A percentile compares a stretch with the other conserved stretches of the same genome.
Conservation (phyloP, 164 flowering plant genomes). For the Macadamia integrifolia region DNA sequence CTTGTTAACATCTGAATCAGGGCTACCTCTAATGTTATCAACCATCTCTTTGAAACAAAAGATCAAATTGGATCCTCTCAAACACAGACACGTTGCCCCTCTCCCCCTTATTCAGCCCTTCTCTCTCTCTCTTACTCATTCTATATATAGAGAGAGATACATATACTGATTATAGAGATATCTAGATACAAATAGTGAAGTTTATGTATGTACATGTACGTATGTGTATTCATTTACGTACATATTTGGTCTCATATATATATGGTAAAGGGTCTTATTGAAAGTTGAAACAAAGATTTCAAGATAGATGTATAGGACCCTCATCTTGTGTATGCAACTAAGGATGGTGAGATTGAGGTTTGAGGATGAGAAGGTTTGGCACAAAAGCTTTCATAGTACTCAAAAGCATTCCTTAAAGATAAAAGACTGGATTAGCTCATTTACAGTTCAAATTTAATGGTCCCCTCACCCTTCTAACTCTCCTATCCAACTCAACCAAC, state of each 20-base stretch:
- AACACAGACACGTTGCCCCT: conserved; percentile 34
- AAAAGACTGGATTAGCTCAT: conserved; percentile 11
- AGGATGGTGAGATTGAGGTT: background rate
- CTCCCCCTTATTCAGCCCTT: background rate
- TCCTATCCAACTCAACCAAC: background rate
- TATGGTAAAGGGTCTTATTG: conserved; percentile 7
- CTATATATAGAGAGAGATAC: too few relatives aligned
- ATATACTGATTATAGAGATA: background rate
- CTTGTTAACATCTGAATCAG: conserved; percentile 17
- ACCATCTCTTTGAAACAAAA: conserved; percentile 25
- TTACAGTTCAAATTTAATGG: conserved; percentile 12
- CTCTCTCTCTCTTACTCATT: too few relatives aligned
- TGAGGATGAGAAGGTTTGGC: background rate
- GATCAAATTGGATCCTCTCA: conserved; percentile 23
- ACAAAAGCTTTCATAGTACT: background rate
- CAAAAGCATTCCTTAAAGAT: background rate
- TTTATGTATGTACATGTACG: background rate
- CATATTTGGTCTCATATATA: background rate
- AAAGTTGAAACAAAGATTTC: too few relatives aligned
- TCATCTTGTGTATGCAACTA: background rate
- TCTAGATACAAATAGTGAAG: background rate
- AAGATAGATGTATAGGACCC: background rate
- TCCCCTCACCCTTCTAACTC: conserved; percentile 14
- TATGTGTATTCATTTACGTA: too few relatives aligned
- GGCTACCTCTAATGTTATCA: conserved; percentile 20